These are phyloP conservation scores for Penicillium lividum DNA, from an alignment of 495 filamentous ascomycete species.

Conservation along the genomic window DNA sequence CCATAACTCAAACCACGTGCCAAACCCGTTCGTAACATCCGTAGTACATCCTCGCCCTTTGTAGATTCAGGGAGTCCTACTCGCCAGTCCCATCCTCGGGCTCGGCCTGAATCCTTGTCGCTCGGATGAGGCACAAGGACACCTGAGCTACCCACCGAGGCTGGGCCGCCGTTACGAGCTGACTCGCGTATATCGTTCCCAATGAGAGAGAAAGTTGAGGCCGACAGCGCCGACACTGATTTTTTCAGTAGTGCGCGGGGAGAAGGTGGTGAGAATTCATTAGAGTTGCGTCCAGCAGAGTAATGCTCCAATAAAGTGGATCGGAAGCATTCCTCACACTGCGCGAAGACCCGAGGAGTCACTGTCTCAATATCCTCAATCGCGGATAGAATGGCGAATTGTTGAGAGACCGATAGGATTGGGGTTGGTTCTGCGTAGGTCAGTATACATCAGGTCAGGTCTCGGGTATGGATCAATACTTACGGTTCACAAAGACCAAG, in stretches of 20 bases:
- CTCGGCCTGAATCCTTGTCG: slow-evolving; percentile 39
- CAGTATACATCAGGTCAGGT: slow-evolving; percentile 5
- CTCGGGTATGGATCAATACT: slow-evolving; percentile 21
- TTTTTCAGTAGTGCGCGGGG: slow-evolving; percentile 69
- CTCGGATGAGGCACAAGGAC: slow-evolving; percentile 50
- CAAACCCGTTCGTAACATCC: slow-evolving; percentile 70
- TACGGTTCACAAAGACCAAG: slow-evolving; percentile 68
- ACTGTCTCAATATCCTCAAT: slow-evolving; percentile 82
- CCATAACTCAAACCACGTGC: slow-evolving; percentile 57
- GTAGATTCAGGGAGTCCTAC: slow-evolving; percentile 56
- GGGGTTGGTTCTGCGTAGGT: slow-evolving; percentile 36
- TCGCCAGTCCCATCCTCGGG: slow-evolving; percentile 87
- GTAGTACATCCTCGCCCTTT: slow-evolving; percentile 66
- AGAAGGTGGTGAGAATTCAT: slow-evolving; percentile 48
- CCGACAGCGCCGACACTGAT: slow-evolving; percentile 57
- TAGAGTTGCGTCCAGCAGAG: slow-evolving; percentile 48
- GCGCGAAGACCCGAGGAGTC: slow-evolving; percentile 64
- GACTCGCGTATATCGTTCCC: slow-evolving; percentile 69
- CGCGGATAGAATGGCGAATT: slow-evolving; percentile 73
- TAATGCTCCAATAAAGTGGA: slow-evolving; percentile 48
- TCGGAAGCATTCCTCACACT: slow-evolving; percentile 69
- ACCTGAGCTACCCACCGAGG: slow-evolving; percentile 53
- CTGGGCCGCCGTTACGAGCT: slow-evolving; percentile 34
- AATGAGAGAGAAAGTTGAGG: slow-evolving; percentile 64
- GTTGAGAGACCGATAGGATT: slow-evolving; percentile 56